A percentile compares a stretch with the other conserved stretches of the same genome.
phyloP scores from a whole-genome alignment of 306 rosid genomes.

The Pyrus communis region DNA sequence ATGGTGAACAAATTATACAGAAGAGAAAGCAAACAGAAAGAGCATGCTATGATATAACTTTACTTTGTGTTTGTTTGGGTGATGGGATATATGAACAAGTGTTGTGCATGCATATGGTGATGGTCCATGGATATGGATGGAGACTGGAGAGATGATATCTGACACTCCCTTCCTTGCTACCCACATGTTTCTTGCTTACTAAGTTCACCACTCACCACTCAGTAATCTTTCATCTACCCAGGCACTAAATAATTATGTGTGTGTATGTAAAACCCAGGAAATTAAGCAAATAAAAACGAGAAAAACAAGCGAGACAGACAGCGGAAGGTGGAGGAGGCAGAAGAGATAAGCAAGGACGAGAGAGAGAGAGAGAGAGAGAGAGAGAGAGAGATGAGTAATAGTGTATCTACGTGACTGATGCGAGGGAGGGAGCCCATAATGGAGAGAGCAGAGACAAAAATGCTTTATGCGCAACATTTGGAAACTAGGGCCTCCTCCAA shows the following conservation, averaged over 20 bases:
- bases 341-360: no score
- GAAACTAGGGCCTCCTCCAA: neutral
- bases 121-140: neutral
- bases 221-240: no score
- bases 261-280: no score
- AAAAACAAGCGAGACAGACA: neutral
- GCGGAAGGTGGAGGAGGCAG: neutral
- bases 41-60: neutral
- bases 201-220: no score
- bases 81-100: neutral
- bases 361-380: no score
- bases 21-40: neutral
- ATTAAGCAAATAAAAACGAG: no score
- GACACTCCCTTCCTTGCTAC: neutral
- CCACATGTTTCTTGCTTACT: neutral
- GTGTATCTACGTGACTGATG: no score
- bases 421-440: neutral
- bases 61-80: neutral
- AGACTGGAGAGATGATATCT: neutral
- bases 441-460: constrained; percentile 1
- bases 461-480: neutral
- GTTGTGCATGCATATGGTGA: neutral
- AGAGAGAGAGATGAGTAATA: neutral
- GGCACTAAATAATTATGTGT: no score
- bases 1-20: neutral